Evolutionary conservation across 805 yeast genomes (phyloP).

Genomic region (Wickerhamiella bombiphila): DNA sequence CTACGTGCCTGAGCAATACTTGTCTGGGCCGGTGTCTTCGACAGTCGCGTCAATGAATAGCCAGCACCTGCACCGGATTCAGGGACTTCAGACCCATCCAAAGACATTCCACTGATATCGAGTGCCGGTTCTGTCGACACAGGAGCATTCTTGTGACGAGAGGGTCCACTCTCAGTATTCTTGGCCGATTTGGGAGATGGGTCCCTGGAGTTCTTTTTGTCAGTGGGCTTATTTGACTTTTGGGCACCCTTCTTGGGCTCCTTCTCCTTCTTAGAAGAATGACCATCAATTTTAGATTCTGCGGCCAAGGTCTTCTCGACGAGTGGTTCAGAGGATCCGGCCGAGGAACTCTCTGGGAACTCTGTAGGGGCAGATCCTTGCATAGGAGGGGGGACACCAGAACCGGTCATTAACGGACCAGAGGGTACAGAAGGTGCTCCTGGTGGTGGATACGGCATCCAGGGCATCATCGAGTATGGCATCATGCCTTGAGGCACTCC

Average conservation of each 20-base stretch:
- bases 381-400: neutral
- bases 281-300: too few species aligned
- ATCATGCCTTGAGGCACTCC: conserved; percentile 5
- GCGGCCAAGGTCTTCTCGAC: too few species aligned
- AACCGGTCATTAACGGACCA: too few species aligned
- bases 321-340: too few species aligned
- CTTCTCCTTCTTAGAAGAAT: neutral
- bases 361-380: neutral
- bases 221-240: neutral
- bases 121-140: neutral
- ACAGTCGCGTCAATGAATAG: neutral
- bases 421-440: too few species aligned
- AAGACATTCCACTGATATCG: neutral
- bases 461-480: neutral
- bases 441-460: neutral
- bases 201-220: neutral
- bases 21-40: neutral
- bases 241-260: neutral
- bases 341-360: conserved; percentile 1
- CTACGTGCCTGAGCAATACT: neutral
- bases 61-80: neutral
- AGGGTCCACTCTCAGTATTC: too few species aligned
- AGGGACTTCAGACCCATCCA: neutral
- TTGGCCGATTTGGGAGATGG: too few species aligned
- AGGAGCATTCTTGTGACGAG: too few species aligned